Conservation (phyloP, 306 rosid species). For the Castanopsis chinensis region DNA sequence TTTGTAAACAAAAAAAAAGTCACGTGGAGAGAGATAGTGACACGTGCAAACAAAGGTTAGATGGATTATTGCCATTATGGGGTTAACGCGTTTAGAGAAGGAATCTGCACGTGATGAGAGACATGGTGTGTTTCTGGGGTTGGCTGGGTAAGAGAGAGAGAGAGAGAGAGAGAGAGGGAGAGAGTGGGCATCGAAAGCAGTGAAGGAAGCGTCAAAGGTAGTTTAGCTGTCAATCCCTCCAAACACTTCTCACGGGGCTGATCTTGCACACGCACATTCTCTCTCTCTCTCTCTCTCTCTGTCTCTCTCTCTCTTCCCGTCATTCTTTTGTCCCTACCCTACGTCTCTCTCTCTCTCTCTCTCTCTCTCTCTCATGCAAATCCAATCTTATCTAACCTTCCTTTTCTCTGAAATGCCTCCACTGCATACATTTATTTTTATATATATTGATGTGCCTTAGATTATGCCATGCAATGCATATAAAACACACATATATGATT, state of each 20-base stretch:
- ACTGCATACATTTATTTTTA: not conserved
- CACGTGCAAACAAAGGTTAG: constrained; percentile 26
- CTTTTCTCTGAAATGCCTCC: constrained; percentile 9
- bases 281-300: not conserved
- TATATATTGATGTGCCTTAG: too few species aligned
- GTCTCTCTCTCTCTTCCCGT: not conserved
- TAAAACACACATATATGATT: too few species aligned
- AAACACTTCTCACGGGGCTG: constrained; percentile 53
- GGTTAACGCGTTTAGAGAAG: constrained; percentile 25
- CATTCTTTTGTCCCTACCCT: not conserved
- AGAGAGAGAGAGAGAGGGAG: not conserved
- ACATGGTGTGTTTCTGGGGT: constrained; percentile 1
- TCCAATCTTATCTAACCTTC: not conserved
- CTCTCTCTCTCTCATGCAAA: not conserved
- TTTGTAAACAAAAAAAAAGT: not conserved
- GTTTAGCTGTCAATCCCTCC: constrained; percentile 91
- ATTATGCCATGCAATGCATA: too few species aligned
- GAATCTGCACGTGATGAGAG: constrained; percentile 63
- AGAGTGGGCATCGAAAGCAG: constrained; percentile 55
- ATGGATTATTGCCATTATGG: constrained; percentile 1
- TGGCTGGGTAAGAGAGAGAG: not conserved
- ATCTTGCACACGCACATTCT: not conserved
- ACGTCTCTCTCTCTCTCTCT: not conserved
- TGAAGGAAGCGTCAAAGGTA: constrained; percentile 57
- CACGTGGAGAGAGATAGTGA: not conserved